These are phyloP conservation scores for Saccharomycopsis olivae DNA, from an alignment of 805 yeast genomes.

Conservation along the genomic window DNA sequence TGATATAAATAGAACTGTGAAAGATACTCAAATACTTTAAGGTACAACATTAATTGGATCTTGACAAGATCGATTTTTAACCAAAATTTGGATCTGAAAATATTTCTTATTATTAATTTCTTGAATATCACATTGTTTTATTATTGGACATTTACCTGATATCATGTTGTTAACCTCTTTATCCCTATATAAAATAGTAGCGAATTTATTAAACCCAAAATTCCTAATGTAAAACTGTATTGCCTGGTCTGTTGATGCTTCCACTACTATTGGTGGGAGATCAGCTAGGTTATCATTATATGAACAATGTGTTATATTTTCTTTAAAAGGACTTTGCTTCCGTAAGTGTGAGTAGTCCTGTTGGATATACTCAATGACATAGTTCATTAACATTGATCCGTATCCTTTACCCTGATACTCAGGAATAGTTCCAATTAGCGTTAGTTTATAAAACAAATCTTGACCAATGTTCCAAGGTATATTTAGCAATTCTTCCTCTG, in stretches of 20 bases:
- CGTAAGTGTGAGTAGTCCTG: slow-evolving; percentile 2
- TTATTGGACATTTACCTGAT: not conserved
- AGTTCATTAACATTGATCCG: slow-evolving; percentile 2
- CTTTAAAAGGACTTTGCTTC: not conserved
- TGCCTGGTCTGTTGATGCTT: slow-evolving; percentile 3
- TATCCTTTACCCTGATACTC: slow-evolving; percentile 8
- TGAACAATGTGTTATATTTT: slow-evolving; percentile 6
- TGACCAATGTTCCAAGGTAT: not conserved
- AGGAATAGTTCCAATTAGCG: slow-evolving; percentile 11
- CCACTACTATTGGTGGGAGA: slow-evolving; percentile 9
- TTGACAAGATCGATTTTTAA: slow-evolving; percentile 6
- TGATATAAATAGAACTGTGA: slow-evolving; percentile 9
- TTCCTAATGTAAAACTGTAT: slow-evolving; percentile 1
- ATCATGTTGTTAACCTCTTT: slow-evolving; percentile 1
- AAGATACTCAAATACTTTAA: not conserved
- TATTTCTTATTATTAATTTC: slow-evolving; percentile 1
- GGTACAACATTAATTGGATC: slow-evolving; percentile 3
- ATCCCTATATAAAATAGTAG: slow-evolving; percentile 8
- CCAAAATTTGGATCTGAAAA: slow-evolving; percentile 6
- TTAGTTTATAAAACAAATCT: slow-evolving; percentile 3
- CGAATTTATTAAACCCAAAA: slow-evolving; percentile 9
- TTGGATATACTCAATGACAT: slow-evolving; percentile 2
- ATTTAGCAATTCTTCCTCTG: slow-evolving; percentile 4
- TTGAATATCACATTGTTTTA: not conserved
- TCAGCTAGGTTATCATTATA: slow-evolving; percentile 1